These are phyloP conservation scores for Samsoniella hepiali DNA, from an alignment of 2,329 filamentous ascomycete species.

Conservation along the genomic window DNA sequence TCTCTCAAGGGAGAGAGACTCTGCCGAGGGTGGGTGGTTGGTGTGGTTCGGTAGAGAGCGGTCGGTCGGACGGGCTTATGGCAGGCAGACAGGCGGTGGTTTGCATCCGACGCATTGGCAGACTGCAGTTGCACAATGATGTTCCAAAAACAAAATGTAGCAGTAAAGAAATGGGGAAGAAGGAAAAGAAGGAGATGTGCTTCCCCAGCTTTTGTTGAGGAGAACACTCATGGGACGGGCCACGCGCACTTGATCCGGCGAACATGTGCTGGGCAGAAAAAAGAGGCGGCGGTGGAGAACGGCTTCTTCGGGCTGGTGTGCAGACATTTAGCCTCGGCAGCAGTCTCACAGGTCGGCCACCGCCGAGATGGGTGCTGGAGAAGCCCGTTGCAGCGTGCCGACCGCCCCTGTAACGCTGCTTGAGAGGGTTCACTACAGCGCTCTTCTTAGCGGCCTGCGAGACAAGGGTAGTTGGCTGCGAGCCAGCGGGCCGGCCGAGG, in stretches of 20 bases:
- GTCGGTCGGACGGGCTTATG: background rate
- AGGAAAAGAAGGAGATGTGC: background rate
- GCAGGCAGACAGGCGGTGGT: constrained; percentile 6
- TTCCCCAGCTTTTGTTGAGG: constrained; percentile 16
- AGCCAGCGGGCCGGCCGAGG: constrained; percentile 21
- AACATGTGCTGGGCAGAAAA: constrained; percentile 16
- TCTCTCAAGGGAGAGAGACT: background rate
- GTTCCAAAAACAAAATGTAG: background rate
- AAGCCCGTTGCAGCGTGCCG: background rate
- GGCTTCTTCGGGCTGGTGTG: constrained; percentile 20
- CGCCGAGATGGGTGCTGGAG: background rate
- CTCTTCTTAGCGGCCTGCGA: background rate
- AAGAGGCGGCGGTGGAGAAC: constrained; percentile 12
- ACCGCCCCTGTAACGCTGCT: background rate
- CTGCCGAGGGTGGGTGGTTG: constrained; percentile 10
- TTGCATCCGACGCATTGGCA: constrained; percentile 10
- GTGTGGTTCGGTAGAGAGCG: constrained; percentile 1
- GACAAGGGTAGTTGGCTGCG: background rate
- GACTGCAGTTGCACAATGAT: background rate
- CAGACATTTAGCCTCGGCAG: constrained; percentile 25
- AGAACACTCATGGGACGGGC: constrained; percentile 4
- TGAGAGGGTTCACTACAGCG: background rate
- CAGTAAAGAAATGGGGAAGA: background rate
- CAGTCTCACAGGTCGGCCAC: constrained; percentile 1
- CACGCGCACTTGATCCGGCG: constrained; percentile 15